Percentiles rank a stretch among this genome's conserved stretches.
Evolutionary conservation across 2,329 filamentous ascomycete genomes (phyloP).

Genomic region (Venturia effusa): DNA sequence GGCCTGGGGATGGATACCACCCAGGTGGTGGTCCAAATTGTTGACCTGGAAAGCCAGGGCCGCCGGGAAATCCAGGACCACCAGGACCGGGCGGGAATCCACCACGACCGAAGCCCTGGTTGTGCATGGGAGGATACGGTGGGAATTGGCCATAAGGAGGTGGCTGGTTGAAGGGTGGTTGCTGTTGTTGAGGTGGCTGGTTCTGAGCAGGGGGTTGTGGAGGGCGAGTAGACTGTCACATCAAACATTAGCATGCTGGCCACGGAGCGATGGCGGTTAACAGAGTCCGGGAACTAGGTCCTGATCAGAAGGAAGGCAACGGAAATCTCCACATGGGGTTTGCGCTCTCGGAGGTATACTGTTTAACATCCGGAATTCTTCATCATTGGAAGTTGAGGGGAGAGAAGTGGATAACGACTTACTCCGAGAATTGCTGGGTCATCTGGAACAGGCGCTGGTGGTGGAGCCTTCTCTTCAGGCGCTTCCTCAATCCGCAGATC

Average conservation of each 20-base stretch:
- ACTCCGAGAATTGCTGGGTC: slow-evolving; percentile 96
- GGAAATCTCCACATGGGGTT: slow-evolving; percentile 91
- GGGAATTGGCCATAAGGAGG: slow-evolving; percentile 26
- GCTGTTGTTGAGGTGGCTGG: slow-evolving; percentile 16
- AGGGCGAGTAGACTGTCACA: slow-evolving; percentile 12
- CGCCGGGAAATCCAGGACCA: slow-evolving; percentile 18
- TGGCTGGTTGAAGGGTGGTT: slow-evolving; percentile 28
- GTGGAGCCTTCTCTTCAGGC: slow-evolving; percentile 53
- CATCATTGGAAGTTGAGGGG: slow-evolving; percentile 53
- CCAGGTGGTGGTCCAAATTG: slow-evolving; percentile 8
- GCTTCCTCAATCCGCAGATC: slow-evolving; percentile 88
- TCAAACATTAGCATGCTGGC: slow-evolving; percentile 8
- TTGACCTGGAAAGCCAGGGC: not conserved
- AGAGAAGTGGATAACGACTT: slow-evolving; percentile 42
- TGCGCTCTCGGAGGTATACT: slow-evolving; percentile 83
- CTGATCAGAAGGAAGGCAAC: slow-evolving; percentile 99
- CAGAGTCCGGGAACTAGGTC: slow-evolving; percentile 13
- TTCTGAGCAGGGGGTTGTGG: slow-evolving; percentile 7
- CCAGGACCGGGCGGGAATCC: slow-evolving; percentile 30
- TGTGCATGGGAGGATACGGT: slow-evolving; percentile 30
- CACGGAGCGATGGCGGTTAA: slow-evolving; percentile 15
- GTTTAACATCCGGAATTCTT: slow-evolving; percentile 97
- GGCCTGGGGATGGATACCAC: slow-evolving; percentile 28
- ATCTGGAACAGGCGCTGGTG: slow-evolving; percentile 71
- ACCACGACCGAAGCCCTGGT: slow-evolving; percentile 36